phyloP scores from a whole-genome alignment of 2,329 filamentous ascomycete genomes.

The Xenosphaeropsis pyriputrescens region DNA sequence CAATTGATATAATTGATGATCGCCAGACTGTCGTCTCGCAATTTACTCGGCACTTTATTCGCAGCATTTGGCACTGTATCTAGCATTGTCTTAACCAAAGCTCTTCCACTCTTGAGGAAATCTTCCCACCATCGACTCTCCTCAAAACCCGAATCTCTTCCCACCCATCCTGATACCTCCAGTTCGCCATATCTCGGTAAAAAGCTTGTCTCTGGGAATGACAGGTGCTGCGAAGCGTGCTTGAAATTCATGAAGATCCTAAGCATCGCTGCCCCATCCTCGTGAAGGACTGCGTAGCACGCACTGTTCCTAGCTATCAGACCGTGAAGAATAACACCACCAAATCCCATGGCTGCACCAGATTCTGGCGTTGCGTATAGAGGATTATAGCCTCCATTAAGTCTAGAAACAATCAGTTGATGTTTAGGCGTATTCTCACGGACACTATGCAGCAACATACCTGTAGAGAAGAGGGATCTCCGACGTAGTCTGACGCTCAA shows the following conservation, averaged over 20 bases:
- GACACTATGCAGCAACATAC: conserved; percentile 14
- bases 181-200: conserved; percentile 64
- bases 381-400: conserved; percentile 88
- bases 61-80: too few species aligned
- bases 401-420: conserved; percentile 15
- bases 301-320: conserved; percentile 73
- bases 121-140: conserved; percentile 63
- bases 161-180: conserved; percentile 47
- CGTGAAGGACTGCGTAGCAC: conserved; percentile 53
- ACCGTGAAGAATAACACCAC: conserved; percentile 77
- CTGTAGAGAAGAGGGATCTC: conserved; percentile 63
- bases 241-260: conserved; percentile 73
- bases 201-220: conserved; percentile 62
- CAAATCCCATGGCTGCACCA: conserved; percentile 75
- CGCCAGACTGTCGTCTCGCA: too few species aligned
- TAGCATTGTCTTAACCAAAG: conserved; percentile 14
- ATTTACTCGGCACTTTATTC: too few species aligned
- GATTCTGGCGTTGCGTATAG: conserved; percentile 75
- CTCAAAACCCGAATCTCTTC: conserved; percentile 72
- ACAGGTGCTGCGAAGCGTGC: conserved; percentile 83
- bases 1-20: too few species aligned
- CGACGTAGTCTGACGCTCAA: conserved; percentile 50
- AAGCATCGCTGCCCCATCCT: conserved; percentile 61
- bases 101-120: conserved; percentile 70
- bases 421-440: too few species aligned